phyloP scores from a whole-genome alignment of 2,329 filamentous ascomycete genomes.

The Cadophora malorum region DNA sequence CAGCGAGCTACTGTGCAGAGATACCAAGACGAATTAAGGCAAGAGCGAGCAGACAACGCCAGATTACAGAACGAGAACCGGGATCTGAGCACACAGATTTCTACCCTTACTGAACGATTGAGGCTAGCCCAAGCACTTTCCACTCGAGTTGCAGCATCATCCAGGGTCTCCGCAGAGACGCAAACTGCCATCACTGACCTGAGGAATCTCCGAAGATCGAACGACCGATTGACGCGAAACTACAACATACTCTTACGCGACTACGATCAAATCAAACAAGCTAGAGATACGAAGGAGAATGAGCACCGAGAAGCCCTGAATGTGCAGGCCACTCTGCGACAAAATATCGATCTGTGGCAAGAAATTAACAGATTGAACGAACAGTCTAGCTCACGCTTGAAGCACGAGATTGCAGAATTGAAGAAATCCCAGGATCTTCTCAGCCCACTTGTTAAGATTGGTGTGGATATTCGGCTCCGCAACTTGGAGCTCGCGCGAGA shows the following conservation, averaged over 20 bases:
- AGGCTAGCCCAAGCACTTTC: neutral
- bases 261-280: neutral
- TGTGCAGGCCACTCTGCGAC: too few species aligned
- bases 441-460: neutral
- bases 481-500: conserved; percentile 14
- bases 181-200: neutral
- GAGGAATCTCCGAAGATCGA: neutral
- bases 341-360: neutral
- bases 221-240: neutral
- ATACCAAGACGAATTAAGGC: neutral
- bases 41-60: neutral
- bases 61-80: neutral
- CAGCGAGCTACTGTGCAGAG: neutral
- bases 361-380: neutral
- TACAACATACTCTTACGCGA: neutral
- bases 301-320: too few species aligned
- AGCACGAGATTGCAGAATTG: neutral
- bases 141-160: neutral
- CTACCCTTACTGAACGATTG: neutral
- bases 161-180: neutral
- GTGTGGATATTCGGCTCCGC: conserved; percentile 5
- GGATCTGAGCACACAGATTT: neutral
- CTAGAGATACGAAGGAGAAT: neutral
- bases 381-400: neutral
- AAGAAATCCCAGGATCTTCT: neutral